These are phyloP conservation scores for Sicyos baderoa DNA, from an alignment of 306 rosid species.

Conservation along the genomic window DNA sequence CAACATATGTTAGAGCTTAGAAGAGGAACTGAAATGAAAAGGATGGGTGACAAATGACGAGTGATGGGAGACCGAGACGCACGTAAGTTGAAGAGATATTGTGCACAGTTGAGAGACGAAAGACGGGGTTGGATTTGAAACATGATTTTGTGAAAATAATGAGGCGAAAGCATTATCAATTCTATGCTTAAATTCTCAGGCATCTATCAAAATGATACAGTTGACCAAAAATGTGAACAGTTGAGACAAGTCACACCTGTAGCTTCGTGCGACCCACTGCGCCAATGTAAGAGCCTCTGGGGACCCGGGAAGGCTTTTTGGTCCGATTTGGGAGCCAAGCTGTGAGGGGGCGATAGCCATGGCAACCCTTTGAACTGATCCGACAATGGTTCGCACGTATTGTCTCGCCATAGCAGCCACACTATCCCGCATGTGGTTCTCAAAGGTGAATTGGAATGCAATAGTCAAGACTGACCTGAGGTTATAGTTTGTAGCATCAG, in stretches of 20 bases:
- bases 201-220: background rate
- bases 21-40: conserved; percentile 14
- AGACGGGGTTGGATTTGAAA: background rate
- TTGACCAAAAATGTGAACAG: background rate
- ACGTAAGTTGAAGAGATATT: conserved; percentile 60
- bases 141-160: background rate
- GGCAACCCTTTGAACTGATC: conserved; percentile 94
- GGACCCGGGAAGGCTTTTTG: conserved; percentile 69
- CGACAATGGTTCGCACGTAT: conserved; percentile 84
- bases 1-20: conserved; percentile 20
- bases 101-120: background rate
- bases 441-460: conserved; percentile 88
- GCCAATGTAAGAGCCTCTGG: conserved; percentile 91
- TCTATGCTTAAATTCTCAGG: background rate
- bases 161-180: background rate
- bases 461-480: conserved; percentile 87
- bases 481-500: conserved; percentile 46
- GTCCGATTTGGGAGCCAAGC: conserved; percentile 45
- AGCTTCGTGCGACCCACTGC: conserved; percentile 70
- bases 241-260: conserved; percentile 35
- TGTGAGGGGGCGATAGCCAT: conserved; percentile 90
- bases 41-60: background rate
- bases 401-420: conserved; percentile 99
- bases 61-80: conserved; percentile 28
- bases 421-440: conserved; percentile 73